Evolutionary conservation across 768 basidiomycete genomes (phyloP).

Genomic region (Lyophyllum decastes): DNA sequence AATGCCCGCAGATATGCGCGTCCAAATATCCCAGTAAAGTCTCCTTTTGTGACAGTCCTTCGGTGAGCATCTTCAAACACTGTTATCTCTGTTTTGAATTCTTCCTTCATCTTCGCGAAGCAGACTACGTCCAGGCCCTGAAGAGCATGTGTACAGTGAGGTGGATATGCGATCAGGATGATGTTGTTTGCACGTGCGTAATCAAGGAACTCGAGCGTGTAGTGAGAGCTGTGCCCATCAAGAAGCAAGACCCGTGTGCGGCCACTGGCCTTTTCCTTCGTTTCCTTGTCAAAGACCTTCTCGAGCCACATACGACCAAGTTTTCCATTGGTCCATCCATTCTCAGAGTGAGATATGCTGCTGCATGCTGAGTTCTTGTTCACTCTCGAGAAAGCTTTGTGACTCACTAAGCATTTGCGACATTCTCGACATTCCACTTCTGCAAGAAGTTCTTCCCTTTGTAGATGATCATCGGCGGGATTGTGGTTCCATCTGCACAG

Average conservation of each 20-base stretch:
- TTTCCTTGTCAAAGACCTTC: slow-evolving; percentile 33
- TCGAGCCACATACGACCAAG: slow-evolving; percentile 24
- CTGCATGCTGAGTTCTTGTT: slow-evolving; percentile 1
- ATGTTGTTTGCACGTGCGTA: slow-evolving; percentile 37
- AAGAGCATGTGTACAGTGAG: slow-evolving; percentile 40
- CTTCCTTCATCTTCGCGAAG: slow-evolving; percentile 40
- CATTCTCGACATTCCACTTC: slow-evolving; percentile 37
- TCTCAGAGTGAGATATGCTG: slow-evolving; percentile 26
- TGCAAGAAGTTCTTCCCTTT: slow-evolving; percentile 34
- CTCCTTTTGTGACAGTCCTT: slow-evolving; percentile 25
- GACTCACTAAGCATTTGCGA: slow-evolving; percentile 32
- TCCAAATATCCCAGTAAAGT: too few relatives aligned
- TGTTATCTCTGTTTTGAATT: slow-evolving; percentile 18
- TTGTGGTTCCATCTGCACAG: slow-evolving; percentile 37
- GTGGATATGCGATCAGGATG: slow-evolving; percentile 35
- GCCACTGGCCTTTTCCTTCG: slow-evolving; percentile 34
- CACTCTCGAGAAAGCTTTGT: background rate
- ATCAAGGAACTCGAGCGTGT: slow-evolving; percentile 31
- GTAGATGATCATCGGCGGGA: slow-evolving; percentile 36
- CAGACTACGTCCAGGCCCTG: slow-evolving; percentile 48
- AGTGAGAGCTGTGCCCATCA: slow-evolving; percentile 46
- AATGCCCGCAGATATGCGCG: too few relatives aligned
- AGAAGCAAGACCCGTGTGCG: slow-evolving; percentile 31
- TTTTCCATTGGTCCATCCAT: slow-evolving; percentile 33
- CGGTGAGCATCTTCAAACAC: slow-evolving; percentile 23